Evolutionary conservation across 2,329 filamentous ascomycete genomes (phyloP), one percentile per base, ranked within the genome.

Genomic region (Monosporascus sp.): DNA sequence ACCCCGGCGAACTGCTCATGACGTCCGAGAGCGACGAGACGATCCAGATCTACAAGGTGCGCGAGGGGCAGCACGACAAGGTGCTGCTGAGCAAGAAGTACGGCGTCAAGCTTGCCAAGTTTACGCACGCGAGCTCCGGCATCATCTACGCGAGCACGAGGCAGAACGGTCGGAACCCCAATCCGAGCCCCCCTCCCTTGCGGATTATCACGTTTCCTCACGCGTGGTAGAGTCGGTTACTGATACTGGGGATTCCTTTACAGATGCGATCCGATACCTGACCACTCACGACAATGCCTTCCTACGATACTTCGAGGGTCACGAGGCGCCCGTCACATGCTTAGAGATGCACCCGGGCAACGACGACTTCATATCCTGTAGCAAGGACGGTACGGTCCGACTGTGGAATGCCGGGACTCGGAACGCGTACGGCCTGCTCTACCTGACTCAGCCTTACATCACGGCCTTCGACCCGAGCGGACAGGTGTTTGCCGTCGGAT

Each of bases 81-180:
- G 87, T 87, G 55, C 80, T 97, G 47, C 85, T 95, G 50, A 95
- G 89, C 73, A 96, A 97, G 68, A 99, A 99, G 70, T 99, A 99
- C 65, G 94, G 94, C 55, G 91, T 91, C 18, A 94, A 96, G 68
- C 81, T 97, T 52, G 94, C 94, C 38, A 88, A 90, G 63, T 99
- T 97, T 71, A 96, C 93, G 1, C 94, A 97, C 68, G 89, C 93
- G 56, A 86, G 86, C 60, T 90, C 90, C 22, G 92, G 90, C 68
- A 91, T 99, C 66, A 86, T 99, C 55, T 97, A 97, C 66, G 92
- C 94, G 50, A 96, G 90, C 68, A 99, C 94, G 14, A 97, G 96
- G 68, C 85, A 95, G 63, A 95, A 99, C 66, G 82, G 88, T 91
- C 76, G 56, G 75, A 17, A 37, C 5, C 20, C 37, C 31, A 35